phyloP scores from a whole-genome alignment of 2,329 filamentous ascomycete genomes.

The Emydomyces testavorans region DNA sequence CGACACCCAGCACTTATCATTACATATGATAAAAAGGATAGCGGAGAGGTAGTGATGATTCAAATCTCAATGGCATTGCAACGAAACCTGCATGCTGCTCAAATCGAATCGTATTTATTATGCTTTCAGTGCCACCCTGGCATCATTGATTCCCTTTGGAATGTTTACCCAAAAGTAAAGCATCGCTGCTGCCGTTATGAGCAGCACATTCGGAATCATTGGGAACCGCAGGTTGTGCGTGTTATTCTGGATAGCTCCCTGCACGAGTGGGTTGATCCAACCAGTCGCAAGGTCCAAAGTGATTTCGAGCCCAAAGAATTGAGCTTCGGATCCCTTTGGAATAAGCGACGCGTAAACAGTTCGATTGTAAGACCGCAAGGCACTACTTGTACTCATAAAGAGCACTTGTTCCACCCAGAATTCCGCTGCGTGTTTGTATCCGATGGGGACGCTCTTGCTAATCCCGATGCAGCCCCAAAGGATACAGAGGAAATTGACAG shows the following conservation, averaged over 20 bases:
- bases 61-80: no score
- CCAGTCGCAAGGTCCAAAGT: conserved; percentile 5
- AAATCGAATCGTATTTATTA: no score
- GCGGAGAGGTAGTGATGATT: no score
- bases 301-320: conserved; percentile 8
- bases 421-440: conserved; percentile 5
- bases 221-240: conserved; percentile 4
- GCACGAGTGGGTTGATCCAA: conserved; percentile 8
- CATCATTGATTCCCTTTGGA: conserved; percentile 4
- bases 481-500: conserved; percentile 6
- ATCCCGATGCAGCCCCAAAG: conserved; percentile 9
- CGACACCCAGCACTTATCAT: no score
- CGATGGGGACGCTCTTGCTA: conserved; percentile 1
- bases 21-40: no score
- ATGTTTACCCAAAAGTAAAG: conserved; percentile 2
- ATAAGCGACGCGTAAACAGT: conserved; percentile 3
- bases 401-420: conserved; percentile 9
- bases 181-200: not conserved
- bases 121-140: not conserved
- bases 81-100: no score
- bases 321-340: conserved; percentile 5
- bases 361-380: conserved; percentile 7
- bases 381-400: conserved; percentile 7
- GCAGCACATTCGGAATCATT: conserved; percentile 1
- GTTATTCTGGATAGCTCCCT: conserved; percentile 4